Conservation (phyloP, 1,284 basidiomycete genomes). For the Boletus sp. region DNA sequence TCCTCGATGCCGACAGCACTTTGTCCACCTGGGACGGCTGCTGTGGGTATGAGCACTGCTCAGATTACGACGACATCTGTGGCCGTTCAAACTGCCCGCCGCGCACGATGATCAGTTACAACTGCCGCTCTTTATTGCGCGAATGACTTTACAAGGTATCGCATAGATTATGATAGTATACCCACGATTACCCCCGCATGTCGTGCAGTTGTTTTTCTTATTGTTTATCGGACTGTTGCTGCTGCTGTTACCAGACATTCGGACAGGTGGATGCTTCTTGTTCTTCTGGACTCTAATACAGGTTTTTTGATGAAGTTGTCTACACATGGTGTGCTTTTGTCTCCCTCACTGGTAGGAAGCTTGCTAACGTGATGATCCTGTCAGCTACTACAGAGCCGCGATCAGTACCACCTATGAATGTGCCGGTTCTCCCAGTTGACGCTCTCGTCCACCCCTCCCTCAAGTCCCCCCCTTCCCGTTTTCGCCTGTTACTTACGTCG, state of each 20-base stretch:
- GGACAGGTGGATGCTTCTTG: background rate
- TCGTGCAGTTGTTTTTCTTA: background rate
- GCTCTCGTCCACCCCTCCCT: background rate
- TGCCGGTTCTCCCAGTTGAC: background rate
- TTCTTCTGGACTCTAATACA: background rate
- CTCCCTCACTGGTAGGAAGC: background rate
- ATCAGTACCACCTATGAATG: background rate
- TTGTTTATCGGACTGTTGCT: conserved; percentile 4
- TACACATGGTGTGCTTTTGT: conserved; percentile 12
- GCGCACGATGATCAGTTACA: conserved; percentile 3
- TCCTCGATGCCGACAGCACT: conserved; percentile 45
- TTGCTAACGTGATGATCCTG: conserved; percentile 2
- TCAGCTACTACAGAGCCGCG: background rate
- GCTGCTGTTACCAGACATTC: background rate
- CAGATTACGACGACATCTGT: conserved; percentile 9
- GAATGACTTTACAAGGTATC: background rate
- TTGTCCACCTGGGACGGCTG: conserved; percentile 42
- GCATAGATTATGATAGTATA: background rate
- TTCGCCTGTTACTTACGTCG: background rate
- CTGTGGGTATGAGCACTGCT: conserved; percentile 1
- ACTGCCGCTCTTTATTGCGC: background rate
- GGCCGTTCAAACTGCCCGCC: conserved; percentile 3
- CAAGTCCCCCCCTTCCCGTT: background rate
- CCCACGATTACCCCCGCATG: background rate
- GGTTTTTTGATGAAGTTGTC: background rate